Conservation (phyloP, 23 red algal genomes). For the Gracilaria vermiculophylla region DNA sequence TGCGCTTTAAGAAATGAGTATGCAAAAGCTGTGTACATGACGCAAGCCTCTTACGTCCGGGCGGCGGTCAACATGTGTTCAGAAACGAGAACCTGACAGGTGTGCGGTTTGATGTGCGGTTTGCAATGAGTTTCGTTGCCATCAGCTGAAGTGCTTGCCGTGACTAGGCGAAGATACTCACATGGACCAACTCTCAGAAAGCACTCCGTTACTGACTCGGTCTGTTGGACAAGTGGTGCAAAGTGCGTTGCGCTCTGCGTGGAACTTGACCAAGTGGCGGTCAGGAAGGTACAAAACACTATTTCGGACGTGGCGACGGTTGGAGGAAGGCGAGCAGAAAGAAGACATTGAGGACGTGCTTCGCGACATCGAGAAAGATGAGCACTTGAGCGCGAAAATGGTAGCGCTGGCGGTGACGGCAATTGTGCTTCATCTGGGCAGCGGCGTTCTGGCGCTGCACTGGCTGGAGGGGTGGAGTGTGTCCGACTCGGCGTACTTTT, state of each 20-base stretch:
- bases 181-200: too few species aligned
- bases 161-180: too few species aligned
- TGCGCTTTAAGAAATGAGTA: too few species aligned
- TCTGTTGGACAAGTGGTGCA: background rate
- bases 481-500: constrained; percentile 51
- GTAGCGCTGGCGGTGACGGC: background rate
- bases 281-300: background rate
- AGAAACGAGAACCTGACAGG: too few species aligned
- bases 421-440: constrained; percentile 34
- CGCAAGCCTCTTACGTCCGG: too few species aligned
- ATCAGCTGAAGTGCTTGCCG: too few species aligned
- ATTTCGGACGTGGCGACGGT: background rate
- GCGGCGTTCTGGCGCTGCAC: constrained; percentile 16
- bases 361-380: background rate
- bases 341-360: background rate
- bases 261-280: background rate
- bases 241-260: background rate
- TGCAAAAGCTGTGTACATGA: too few species aligned
- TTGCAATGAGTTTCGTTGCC: too few species aligned
- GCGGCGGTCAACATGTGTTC: too few species aligned
- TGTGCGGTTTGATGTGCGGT: too few species aligned
- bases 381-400: background rate
- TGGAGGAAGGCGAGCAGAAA: background rate
- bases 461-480: constrained; percentile 51
- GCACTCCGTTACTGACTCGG: background rate